Evolutionary conservation across 1,139 yeast species (phyloP), one percentile per base, ranked within the genome.

Genomic region (Saccharomyces uvarum): DNA sequence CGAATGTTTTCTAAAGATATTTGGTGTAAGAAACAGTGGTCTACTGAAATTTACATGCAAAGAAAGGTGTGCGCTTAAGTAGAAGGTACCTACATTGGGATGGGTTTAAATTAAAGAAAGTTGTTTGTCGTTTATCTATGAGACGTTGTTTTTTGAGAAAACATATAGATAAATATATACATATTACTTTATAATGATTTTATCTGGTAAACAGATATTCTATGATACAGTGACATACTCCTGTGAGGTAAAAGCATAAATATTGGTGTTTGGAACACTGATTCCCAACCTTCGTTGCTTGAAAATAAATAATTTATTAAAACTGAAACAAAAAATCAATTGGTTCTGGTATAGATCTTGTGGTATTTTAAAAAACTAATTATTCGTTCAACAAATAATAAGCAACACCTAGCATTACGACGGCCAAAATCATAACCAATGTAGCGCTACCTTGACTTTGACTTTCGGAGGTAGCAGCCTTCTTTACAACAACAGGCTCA

Each of bases 321-420:
- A 19, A 19, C 3, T 38, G 44, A 38, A 33, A 38, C 44, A 21
- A 8, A 24, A 26, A 28, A 32, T 44, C 27, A 14, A 38, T 38
- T 21, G 9, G 28, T 16, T 38, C 19, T 38, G 24, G 44, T 16
- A 24, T 19, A 38, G 24, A 38, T 16, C 26, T 16, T 38, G 44
- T 11, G 24, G 24, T 19, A 11, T 38, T 38, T 19, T 16, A 6
- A 24, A 16, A 9, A 24, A 11, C 19, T 9, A 38, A 9, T 38
- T 38, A 38, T 16, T 62, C 62, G 60, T 66, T 64, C 53, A 67
- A 59, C 48, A 77, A 74, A 73, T 80, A 84, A 55, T 80, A 84
- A 57, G 80, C 82, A 52, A 77, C 78, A 52, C 84, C 85, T 50
- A 80, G 71, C 46, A 82, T 72, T 48, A 83, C 74, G 26, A 79